phyloP scores from a whole-genome alignment of 2,329 filamentous ascomycete genomes.

The Aspergillus spinulosporus region DNA sequence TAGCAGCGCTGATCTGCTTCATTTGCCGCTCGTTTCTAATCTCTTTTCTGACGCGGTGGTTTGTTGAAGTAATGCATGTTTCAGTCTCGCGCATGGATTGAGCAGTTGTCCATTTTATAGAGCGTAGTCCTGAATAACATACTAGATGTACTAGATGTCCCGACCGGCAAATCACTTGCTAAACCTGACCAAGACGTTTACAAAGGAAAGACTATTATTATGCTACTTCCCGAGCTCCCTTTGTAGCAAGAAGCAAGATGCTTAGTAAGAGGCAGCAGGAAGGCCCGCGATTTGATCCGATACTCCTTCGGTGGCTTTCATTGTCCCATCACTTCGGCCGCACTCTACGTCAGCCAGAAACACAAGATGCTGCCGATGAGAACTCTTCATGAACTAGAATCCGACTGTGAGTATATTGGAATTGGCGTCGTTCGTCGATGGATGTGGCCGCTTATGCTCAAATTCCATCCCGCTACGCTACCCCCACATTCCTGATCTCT shows the following conservation, averaged over 20 bases:
- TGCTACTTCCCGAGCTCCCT: too few relatives aligned
- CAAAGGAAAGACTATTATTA: background rate
- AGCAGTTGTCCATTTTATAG: constrained; percentile 7
- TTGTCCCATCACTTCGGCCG: constrained; percentile 12
- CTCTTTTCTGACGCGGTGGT: background rate
- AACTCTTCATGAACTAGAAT: constrained; percentile 22
- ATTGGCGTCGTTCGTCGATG: background rate
- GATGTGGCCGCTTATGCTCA: constrained; percentile 11
- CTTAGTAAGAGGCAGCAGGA: constrained; percentile 21
- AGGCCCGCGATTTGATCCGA: constrained; percentile 26
- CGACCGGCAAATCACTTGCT: background rate
- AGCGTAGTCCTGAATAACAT: constrained; percentile 2
- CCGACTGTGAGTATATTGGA: constrained; percentile 22
- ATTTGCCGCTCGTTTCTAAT: background rate
- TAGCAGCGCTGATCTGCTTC: background rate
- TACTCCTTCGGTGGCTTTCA: constrained; percentile 14
- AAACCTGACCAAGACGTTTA: background rate
- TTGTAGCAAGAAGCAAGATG: background rate
- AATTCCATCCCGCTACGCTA: constrained; percentile 14
- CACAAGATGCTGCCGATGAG: constrained; percentile 29
- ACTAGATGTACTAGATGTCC: background rate
- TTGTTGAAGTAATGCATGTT: background rate
- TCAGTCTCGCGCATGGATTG: background rate
- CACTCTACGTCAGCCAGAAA: constrained; percentile 12
- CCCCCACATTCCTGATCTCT: constrained; percentile 36